Conservation (phyloP, 139 green algal species). For the Pleodorina starrii region DNA sequence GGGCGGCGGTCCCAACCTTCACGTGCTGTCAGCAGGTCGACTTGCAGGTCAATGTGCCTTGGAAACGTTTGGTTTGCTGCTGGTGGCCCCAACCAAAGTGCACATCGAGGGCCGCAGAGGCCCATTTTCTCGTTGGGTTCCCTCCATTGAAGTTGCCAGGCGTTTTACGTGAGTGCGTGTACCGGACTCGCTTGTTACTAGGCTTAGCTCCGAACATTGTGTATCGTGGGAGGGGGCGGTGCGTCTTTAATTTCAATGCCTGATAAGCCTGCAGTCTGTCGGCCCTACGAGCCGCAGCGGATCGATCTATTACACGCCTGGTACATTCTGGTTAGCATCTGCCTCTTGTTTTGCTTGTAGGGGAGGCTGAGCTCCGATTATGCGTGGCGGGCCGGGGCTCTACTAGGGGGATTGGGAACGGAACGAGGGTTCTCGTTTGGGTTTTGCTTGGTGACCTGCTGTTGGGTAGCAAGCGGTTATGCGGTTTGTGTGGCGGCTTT, state of each 20-base stretch:
- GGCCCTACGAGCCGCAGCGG: too few species aligned
- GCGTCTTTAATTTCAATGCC: not conserved
- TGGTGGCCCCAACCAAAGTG: not conserved
- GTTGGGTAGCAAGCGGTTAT: not conserved
- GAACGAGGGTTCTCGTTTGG: too few species aligned
- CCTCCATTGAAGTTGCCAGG: not conserved
- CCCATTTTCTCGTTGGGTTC: constrained; percentile 4
- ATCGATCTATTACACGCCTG: too few species aligned
- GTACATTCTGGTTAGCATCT: too few species aligned
- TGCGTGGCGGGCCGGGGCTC: too few species aligned
- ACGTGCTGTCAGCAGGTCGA: too few species aligned
- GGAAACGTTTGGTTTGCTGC: not conserved
- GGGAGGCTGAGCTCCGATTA: too few species aligned
- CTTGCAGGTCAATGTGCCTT: not conserved
- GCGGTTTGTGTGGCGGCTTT: not conserved
- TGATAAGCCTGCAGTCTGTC: not conserved
- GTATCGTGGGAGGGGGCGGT: too few species aligned
- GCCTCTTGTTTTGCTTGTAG: too few species aligned
- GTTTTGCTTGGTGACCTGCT: not conserved
- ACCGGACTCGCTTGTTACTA: not conserved
- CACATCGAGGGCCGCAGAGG: constrained; percentile 2
- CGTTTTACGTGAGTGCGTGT: not conserved
- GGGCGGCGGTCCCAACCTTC: not conserved
- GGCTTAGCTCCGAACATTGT: not conserved
- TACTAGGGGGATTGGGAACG: too few species aligned